Evolutionary conservation across 495 filamentous ascomycete genomes (phyloP).

Genomic region (Bombardia bombarda): DNA sequence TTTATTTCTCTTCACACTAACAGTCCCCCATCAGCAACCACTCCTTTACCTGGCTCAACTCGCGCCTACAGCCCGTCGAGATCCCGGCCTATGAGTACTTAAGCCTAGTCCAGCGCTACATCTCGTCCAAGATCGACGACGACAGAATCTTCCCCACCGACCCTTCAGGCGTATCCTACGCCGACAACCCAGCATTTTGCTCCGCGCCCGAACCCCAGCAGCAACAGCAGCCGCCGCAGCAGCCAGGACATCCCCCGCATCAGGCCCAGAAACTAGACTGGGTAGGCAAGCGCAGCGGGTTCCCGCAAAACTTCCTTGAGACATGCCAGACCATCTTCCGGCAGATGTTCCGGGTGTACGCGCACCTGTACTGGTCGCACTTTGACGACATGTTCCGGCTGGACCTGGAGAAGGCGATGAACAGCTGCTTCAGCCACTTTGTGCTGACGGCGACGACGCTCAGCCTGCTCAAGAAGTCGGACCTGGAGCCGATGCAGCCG

Average conservation of each 20-base stretch:
- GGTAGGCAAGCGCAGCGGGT: constrained; percentile 82
- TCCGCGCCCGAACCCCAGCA: constrained; percentile 17
- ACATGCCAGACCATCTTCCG: constrained; percentile 89
- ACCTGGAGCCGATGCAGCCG: constrained; percentile 90
- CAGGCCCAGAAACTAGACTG: constrained; percentile 48
- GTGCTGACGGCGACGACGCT: constrained; percentile 81
- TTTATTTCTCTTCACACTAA: neutral
- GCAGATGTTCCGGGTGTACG: constrained; percentile 95
- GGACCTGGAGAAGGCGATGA: constrained; percentile 74
- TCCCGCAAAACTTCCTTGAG: constrained; percentile 77
- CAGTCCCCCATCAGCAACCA: constrained; percentile 54
- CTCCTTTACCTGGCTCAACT: constrained; percentile 89
- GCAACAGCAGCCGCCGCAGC: constrained; percentile 28
- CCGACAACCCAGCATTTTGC: constrained; percentile 47
- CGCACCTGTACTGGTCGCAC: constrained; percentile 82
- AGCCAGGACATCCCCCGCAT: constrained; percentile 43
- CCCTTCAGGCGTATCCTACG: constrained; percentile 46
- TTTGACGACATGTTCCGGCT: constrained; percentile 78
- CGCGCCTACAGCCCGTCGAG: constrained; percentile 54
- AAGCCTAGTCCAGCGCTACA: constrained; percentile 90
- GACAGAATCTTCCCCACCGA: constrained; percentile 78
- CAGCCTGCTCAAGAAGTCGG: constrained; percentile 72
- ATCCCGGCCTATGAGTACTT: constrained; percentile 81
- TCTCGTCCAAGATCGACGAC: constrained; percentile 83
- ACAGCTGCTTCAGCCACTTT: constrained; percentile 94